Percentiles rank a stretch among this genome's conserved stretches.
Evolutionary conservation across 345 rosid genomes (phyloP).

Genomic region (Trapa bicornis): DNA sequence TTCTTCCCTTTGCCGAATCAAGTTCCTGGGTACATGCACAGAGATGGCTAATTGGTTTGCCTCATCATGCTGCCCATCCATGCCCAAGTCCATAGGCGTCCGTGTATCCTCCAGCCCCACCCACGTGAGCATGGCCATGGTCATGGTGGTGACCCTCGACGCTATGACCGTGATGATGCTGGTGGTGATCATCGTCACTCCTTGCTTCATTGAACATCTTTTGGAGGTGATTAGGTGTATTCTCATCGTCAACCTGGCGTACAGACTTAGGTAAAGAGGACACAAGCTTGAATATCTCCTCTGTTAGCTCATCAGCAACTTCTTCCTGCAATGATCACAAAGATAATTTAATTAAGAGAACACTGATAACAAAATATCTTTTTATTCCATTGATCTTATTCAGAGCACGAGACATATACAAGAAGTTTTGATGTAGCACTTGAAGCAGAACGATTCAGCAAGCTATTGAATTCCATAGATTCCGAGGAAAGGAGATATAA

Average conservation of each 20-base stretch:
- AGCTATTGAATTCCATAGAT: not conserved
- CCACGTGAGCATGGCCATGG: constrained; percentile 28
- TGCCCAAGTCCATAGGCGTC: constrained; percentile 30
- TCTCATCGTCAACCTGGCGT: constrained; percentile 41
- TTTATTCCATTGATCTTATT: not conserved
- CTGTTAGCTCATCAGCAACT: constrained; percentile 49
- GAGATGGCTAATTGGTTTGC: not conserved
- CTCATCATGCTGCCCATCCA: constrained; percentile 20
- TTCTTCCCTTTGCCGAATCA: not conserved
- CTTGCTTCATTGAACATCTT: constrained; percentile 47
- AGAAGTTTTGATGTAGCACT: no score
- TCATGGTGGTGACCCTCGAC: constrained; percentile 15
- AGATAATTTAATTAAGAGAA: not conserved
- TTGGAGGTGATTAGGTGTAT: constrained; percentile 33
- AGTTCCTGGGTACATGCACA: not conserved
- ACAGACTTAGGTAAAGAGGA: constrained; percentile 49
- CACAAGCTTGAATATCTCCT: constrained; percentile 36
- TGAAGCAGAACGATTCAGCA: not conserved
- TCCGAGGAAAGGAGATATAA: not conserved
- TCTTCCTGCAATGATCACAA: constrained; percentile 35
- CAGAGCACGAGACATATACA: not conserved
- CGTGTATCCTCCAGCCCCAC: constrained; percentile 13
- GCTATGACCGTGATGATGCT: constrained; percentile 20
- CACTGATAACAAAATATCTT: not conserved
- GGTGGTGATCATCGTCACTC: constrained; percentile 18